Evolutionary conservation across 2,329 filamentous ascomycete genomes (phyloP), one percentile per base, ranked within the genome.

Genomic region (Apiospora marii): DNA sequence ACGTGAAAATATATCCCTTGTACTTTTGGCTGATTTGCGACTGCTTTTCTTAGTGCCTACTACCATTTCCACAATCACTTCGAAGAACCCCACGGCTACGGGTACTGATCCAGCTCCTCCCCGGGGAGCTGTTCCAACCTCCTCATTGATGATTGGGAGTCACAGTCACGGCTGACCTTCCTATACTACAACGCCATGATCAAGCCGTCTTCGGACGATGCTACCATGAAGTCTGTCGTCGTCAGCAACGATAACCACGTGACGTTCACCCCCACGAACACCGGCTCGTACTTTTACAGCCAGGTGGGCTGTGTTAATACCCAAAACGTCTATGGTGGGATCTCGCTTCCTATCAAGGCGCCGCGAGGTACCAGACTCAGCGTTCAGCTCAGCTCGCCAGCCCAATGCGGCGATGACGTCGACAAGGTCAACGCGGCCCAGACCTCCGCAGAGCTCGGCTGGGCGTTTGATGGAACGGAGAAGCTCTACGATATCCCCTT

Each of bases 151-250:
- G 89, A 91, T 81, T 91, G 87, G 85, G 84, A 84, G 71, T 91
- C 89, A 12, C 89, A 91, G 78, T 91, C 89, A 7, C 87, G 89
- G 43, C 80, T 91, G 70, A 89, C 87, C 1, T 91, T 91, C 79
- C 80, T 91, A 22, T 87, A 83, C 76, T 91, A 91, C 82, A 91
- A 91, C 77, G 84, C 89, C 49, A 82, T 91, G 81, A 81, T 87
- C 2, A 82, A 87, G 74, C 83, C 89, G 4, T 87, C 87, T 7
- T 89, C 88, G 46, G 87, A 90, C 74, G 89, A 91, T 78, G 85
- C 81, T 2, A 87, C 87, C 8, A 90, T 91, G 87, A 82, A 84
- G 30, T 89, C 87, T 1, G 81, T 90, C 34, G 82, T 85, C 19
- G 87, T 90, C n/a, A 82, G 84, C 51, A 84, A 84, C 73, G 85